These are phyloP conservation scores for Blastosporella zonata DNA, from an alignment of 1,284 basidiomycete genomes.

Conservation along the genomic window DNA sequence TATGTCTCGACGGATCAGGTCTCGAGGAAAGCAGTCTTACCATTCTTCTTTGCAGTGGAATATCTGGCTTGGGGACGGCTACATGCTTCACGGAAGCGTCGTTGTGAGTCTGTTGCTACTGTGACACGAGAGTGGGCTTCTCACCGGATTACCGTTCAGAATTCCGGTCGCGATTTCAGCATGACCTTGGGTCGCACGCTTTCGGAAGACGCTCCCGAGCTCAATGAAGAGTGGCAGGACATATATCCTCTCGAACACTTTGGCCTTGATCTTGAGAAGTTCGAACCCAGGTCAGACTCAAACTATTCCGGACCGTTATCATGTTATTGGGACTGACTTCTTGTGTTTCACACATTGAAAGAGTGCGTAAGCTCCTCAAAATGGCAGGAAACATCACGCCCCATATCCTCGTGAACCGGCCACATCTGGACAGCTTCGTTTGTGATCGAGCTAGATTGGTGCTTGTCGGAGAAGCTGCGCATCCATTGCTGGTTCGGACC, in stretches of 20 bases:
- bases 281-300: constrained; percentile 33
- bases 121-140: background rate
- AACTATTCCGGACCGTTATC: constrained; percentile 1
- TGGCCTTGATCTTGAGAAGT: constrained; percentile 28
- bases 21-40: constrained; percentile 1
- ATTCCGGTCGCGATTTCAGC: constrained; percentile 26
- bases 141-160: constrained; percentile 10
- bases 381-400: constrained; percentile 32
- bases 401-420: constrained; percentile 34
- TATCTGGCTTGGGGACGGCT: constrained; percentile 35
- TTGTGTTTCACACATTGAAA: constrained; percentile 20
- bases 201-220: constrained; percentile 17
- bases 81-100: constrained; percentile 30
- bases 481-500: constrained; percentile 41
- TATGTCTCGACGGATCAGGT: constrained; percentile 19
- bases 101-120: constrained; percentile 24
- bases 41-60: constrained; percentile 28
- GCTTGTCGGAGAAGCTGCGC: constrained; percentile 50
- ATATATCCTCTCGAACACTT: constrained; percentile 26
- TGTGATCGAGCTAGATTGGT: constrained; percentile 46
- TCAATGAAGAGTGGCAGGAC: constrained; percentile 27
- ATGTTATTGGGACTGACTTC: background rate
- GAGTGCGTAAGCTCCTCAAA: constrained; percentile 41
- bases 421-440: constrained; percentile 40
- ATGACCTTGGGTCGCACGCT: constrained; percentile 24